Percentiles rank a stretch among this genome's conserved stretches.
These are phyloP conservation scores for Leishmania aethiopica DNA, from an alignment of 208 protist species.

Conservation along the genomic window DNA sequence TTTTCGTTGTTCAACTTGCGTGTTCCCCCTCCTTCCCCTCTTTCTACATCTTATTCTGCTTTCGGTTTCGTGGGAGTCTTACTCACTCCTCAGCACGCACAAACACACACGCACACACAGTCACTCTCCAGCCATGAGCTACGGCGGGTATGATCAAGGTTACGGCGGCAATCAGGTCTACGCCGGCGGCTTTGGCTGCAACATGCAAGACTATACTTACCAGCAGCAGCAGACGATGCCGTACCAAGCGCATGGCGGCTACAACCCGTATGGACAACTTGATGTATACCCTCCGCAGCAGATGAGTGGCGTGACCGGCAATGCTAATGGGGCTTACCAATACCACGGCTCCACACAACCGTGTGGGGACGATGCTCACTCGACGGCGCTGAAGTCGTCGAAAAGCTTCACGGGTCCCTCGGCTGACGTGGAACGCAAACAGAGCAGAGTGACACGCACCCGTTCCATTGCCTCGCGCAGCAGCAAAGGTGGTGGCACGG, in stretches of 20 bases:
- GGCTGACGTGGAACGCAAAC: conserved; percentile 29
- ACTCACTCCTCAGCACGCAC: no score
- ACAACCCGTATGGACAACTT: conserved; percentile 18
- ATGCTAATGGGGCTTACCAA: background rate
- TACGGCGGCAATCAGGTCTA: conserved; percentile 22
- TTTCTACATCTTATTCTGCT: background rate
- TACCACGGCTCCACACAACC: conserved; percentile 4
- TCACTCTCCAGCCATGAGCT: conserved; percentile 20
- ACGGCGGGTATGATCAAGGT: conserved; percentile 24
- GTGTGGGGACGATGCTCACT: background rate
- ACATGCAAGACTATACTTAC: conserved; percentile 16
- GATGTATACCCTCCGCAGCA: conserved; percentile 18
- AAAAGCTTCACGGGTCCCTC: conserved; percentile 49
- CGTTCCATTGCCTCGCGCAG: conserved; percentile 28
- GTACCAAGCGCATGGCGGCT: conserved; percentile 8
- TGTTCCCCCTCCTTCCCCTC: background rate
- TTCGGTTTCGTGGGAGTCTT: background rate
- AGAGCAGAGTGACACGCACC: conserved; percentile 26
- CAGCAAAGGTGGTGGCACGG: conserved; percentile 27
- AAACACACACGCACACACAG: background rate
- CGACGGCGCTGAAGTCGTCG: conserved; percentile 23
- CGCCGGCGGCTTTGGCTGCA: background rate
- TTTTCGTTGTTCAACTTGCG: background rate
- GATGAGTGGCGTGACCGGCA: conserved; percentile 11
- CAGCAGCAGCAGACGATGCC: conserved; percentile 13